Base-by-base conservation (phyloP, 2,329 filamentous ascomycete species). In the Hypoxylon sp. region DNA sequence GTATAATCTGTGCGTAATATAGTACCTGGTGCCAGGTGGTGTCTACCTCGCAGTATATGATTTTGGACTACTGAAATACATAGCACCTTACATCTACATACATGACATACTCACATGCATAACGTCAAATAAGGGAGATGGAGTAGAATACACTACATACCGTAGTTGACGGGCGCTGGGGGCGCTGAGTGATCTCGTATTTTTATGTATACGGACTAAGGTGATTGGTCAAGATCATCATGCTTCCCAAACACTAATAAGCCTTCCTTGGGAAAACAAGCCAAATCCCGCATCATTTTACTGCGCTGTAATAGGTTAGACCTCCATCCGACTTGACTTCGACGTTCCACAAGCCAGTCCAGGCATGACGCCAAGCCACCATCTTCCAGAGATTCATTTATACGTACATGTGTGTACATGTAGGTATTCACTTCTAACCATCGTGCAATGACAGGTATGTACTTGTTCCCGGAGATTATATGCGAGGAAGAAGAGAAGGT, bases 271-370 rank as follows among this genome's bases (percentile, higher is more conserved):
- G 56, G 46, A 17, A 56, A 52, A 32, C 17, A 50, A 36, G 56
- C 62, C 43, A 65, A 25, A 14, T 38, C 55, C 49, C 49, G 41
- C 52, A 63, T 55, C 53, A 55, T 63, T 52, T 55, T 65, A 65
- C 51, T 56, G 17, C n/a, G 19, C 21, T 21, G 36, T 36, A 46
- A 58, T 48, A 48, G 53, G 53, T 13, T 57, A 30, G 25, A 28
- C 32, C 23, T 28, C 51, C 30, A 49, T 50, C 11, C 45, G 28
- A 56, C 43, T 56, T 56, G 48, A 46, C 56, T 56, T 60, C 21
- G 41, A 34, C 41, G 52, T 46, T 41, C 50, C 49, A 46, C 63
- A 53, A 46, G 49, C 46, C 19, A 38, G 41, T 59, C 48, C 43
- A 60, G 23, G 51, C 28, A 48, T 52, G n/a, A 46, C 45, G 30